Evolutionary conservation across 164 flowering plant species (phyloP), one percentile per base, ranked within the genome.

Genomic region (Cinnamomum chago): DNA sequence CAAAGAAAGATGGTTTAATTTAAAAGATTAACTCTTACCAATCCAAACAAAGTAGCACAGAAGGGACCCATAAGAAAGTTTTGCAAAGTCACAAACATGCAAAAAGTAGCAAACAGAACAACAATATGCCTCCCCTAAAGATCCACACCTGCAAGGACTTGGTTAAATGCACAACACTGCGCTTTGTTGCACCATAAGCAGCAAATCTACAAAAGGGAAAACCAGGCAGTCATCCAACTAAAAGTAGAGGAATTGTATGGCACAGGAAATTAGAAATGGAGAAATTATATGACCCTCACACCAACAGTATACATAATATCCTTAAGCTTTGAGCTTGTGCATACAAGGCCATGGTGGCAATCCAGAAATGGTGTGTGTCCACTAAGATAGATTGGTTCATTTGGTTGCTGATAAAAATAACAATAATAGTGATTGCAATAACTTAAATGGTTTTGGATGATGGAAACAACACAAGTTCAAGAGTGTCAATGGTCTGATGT

Each of bases 81-180:
- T 62, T 3, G 14, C 25, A 62, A 62, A 10, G 66, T 24, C 2
- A 22, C 66, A 62, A 24, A 64, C 67, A 64, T 64, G 28, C 12
- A 64, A 64, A 22, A 64, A n/a, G 1, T 64, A 64, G 67, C 67
- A 64, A 24, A 64, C 9, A 22, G 22, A 64, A 24, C 67, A 64
- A 22, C 67, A 64, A 64, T 22, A 64, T 7, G 67, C 67, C 28
- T 24, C 67, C 28, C 17, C n/a, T 14, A 55, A 55, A 2, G 60
- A 55, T 55, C n/a, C 64, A 28, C 68, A 87, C 98, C 92, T 94
- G 98, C 68, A 94, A 82, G 76, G 98, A 94, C 80, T 94, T 94
- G 28, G 98, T 92, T 77, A 94, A 79, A 86, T 94, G 98, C 79
- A 94, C 97, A 82, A 94, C 98, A 83, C 98, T 91, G 11, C 98